A percentile compares a stretch with the other conserved stretches of the same genome.
Evolutionary conservation across 768 basidiomycete genomes (phyloP).

Genomic region (Boletus reticulatus): DNA sequence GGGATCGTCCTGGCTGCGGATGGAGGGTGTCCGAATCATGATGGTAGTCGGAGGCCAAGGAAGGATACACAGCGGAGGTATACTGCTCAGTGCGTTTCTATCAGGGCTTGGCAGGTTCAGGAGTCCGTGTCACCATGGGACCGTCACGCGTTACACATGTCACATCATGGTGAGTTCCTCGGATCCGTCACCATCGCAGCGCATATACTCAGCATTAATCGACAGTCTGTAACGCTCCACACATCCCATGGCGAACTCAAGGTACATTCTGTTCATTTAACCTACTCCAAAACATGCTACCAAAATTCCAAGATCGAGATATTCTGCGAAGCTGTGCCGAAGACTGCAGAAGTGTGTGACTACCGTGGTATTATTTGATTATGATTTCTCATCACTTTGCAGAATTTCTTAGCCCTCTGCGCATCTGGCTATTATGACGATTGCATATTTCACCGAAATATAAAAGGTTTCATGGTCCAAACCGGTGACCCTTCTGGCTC

Average conservation of each 20-base stretch:
- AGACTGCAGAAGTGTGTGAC: conserved; percentile 82
- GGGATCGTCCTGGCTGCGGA: conserved; percentile 77
- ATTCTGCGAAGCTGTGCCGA: conserved; percentile 96
- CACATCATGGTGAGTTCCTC: conserved; percentile 29
- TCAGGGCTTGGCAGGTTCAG: background rate
- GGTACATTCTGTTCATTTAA: conserved; percentile 41
- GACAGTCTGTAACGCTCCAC: conserved; percentile 90
- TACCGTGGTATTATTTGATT: background rate
- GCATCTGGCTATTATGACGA: conserved; percentile 86
- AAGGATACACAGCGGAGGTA: conserved; percentile 4
- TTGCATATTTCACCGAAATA: conserved; percentile 90
- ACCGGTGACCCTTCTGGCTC: conserved; percentile 87
- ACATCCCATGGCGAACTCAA: conserved; percentile 95
- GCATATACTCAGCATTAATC: conserved; percentile 11
- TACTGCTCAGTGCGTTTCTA: background rate
- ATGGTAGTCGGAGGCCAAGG: conserved; percentile 35
- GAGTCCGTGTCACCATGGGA: background rate
- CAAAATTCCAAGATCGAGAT: conserved; percentile 71
- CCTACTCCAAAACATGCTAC: background rate
- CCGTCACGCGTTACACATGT: conserved; percentile 27
- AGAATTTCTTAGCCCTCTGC: conserved; percentile 96
- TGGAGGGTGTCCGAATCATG: conserved; percentile 65
- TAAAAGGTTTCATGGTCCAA: conserved; percentile 95
- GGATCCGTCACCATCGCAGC: conserved; percentile 21
- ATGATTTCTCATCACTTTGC: background rate